Percentiles rank a stretch among this genome's conserved stretches.
phyloP scores from a whole-genome alignment of 2,329 filamentous ascomycete species.

The Dothideomycetes sp. region DNA sequence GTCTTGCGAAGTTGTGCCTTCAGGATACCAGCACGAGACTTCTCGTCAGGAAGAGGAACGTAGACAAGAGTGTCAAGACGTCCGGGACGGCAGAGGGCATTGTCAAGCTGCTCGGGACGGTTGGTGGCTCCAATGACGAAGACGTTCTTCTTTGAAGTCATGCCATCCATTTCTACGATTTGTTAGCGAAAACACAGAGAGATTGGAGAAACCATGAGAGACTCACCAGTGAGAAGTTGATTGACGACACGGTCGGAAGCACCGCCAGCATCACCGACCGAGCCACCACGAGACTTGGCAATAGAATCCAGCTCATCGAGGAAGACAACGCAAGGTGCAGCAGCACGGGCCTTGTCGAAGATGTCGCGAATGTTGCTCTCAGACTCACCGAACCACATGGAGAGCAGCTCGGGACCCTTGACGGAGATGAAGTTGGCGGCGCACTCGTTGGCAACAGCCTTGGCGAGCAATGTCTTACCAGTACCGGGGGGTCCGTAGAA shows the following conservation, averaged over 20 bases:
- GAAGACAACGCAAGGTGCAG: conserved; percentile 97
- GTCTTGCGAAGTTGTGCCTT: conserved; percentile 97
- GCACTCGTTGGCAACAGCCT: conserved; percentile 98
- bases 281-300: conserved; percentile 97
- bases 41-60: conserved; percentile 88
- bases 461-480: conserved; percentile 99
- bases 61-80: conserved; percentile 99
- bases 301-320: conserved; percentile 97
- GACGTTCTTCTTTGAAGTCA: conserved; percentile 99
- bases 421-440: conserved; percentile 99
- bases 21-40: conserved; percentile 79
- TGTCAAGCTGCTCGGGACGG: conserved; percentile 95
- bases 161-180: conserved; percentile 82
- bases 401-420: conserved; percentile 95
- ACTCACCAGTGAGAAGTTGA: conserved; percentile 89
- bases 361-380: conserved; percentile 99
- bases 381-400: conserved; percentile 99
- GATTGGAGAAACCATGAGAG: conserved; percentile 4
- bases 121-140: conserved; percentile 99
- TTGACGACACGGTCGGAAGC: conserved; percentile 99
- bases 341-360: conserved; percentile 97
- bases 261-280: conserved; percentile 89
- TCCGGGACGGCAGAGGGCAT: conserved; percentile 92
- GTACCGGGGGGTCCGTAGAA: conserved; percentile 99
- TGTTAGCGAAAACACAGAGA: conserved; percentile 31